These are phyloP conservation scores for Cladosporium colombiae DNA, from an alignment of 2,329 filamentous ascomycete species.

Conservation along the genomic window DNA sequence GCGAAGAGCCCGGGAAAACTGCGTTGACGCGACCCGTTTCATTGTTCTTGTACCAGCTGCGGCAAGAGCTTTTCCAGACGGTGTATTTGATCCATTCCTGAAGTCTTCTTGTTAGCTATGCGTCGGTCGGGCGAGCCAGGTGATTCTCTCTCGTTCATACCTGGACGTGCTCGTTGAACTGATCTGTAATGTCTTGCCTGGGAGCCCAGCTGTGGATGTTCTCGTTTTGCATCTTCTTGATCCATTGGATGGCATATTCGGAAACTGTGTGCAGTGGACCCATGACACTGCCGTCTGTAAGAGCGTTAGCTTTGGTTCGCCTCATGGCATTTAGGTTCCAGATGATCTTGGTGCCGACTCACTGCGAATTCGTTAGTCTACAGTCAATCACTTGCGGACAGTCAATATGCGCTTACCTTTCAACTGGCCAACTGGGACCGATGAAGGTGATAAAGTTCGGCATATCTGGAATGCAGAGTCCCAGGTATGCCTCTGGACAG, in stretches of 20 bases:
- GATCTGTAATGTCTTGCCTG: constrained; percentile 43
- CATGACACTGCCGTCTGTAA: constrained; percentile 35
- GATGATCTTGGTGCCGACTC: neutral
- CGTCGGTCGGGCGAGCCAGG: neutral
- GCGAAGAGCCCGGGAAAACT: constrained; percentile 53
- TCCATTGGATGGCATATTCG: constrained; percentile 45
- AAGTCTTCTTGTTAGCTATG: neutral
- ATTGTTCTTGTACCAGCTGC: constrained; percentile 51
- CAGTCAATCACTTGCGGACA: neutral
- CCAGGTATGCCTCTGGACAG: constrained; percentile 44
- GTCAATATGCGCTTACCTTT: constrained; percentile 1
- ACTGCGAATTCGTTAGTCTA: neutral
- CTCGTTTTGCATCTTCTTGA: constrained; percentile 50
- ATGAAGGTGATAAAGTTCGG: constrained; percentile 48
- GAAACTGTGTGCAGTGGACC: constrained; percentile 43
- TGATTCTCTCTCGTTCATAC: constrained; percentile 19
- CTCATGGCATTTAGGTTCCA: neutral
- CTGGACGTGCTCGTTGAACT: constrained; percentile 46
- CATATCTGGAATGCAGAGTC: constrained; percentile 45
- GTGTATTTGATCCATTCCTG: constrained; percentile 53
- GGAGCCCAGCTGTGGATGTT: constrained; percentile 46
- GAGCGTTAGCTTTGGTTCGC: neutral
- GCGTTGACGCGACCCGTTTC: constrained; percentile 50
- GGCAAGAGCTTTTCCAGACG: constrained; percentile 50
- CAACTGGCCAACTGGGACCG: constrained; percentile 39